These are phyloP conservation scores for Hyphodiscus sp. DNA, from an alignment of 2,329 filamentous ascomycete genomes.

Conservation along the genomic window DNA sequence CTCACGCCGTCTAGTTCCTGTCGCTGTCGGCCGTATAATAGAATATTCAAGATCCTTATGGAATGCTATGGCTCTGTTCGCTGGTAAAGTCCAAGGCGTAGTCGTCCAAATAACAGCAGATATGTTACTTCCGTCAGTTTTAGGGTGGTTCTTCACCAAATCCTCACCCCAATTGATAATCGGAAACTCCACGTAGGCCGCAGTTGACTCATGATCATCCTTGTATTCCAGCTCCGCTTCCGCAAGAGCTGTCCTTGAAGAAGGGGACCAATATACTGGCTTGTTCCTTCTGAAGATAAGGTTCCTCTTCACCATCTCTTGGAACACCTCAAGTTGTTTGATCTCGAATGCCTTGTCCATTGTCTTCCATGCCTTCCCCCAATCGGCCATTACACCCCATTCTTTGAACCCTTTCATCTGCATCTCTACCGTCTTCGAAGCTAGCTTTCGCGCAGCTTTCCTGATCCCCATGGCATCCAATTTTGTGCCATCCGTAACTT, in stretches of 20 bases:
- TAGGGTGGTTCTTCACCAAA: constrained; percentile 25
- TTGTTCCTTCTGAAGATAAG: constrained; percentile 74
- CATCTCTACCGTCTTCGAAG: constrained; percentile 58
- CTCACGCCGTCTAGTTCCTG: constrained; percentile 45
- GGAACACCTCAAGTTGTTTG: constrained; percentile 68
- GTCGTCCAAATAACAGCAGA: constrained; percentile 97
- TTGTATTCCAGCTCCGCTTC: constrained; percentile 83
- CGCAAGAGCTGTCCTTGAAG: constrained; percentile 70
- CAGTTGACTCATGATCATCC: constrained; percentile 62
- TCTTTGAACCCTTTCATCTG: constrained; percentile 69
- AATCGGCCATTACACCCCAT: constrained; percentile 76
- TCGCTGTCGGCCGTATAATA: constrained; percentile 40
- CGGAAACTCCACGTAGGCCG: constrained; percentile 77
- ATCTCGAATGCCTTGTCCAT: constrained; percentile 74
- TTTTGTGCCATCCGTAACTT: constrained; percentile 24
- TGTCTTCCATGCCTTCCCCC: constrained; percentile 69
- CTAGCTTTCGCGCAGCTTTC: constrained; percentile 57
- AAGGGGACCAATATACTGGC: constrained; percentile 83
- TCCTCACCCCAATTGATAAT: constrained; percentile 43
- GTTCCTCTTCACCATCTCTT: constrained; percentile 64
- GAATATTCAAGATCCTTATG: constrained; percentile 68
- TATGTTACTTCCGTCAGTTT: constrained; percentile 37
- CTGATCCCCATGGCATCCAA: constrained; percentile 54
- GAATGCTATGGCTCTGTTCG: constrained; percentile 84
- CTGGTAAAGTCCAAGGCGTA: constrained; percentile 93